phyloP scores from a whole-genome alignment of 2,329 filamentous ascomycete genomes.

The Cadophora gregata region DNA sequence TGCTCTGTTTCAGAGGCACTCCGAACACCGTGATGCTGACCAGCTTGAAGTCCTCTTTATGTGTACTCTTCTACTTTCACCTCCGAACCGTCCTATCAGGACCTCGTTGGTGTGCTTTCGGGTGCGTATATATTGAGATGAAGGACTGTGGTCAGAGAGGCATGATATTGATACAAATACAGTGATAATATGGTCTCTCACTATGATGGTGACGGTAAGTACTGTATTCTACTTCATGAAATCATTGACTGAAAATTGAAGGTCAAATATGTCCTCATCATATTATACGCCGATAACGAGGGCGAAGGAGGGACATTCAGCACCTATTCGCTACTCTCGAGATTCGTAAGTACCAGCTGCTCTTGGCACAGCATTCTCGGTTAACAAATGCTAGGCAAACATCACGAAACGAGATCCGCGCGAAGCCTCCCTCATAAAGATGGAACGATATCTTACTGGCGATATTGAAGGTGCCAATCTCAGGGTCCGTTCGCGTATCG shows the following conservation, averaged over 20 bases:
- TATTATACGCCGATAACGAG: slow-evolving; percentile 70
- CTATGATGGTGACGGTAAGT: slow-evolving; percentile 62
- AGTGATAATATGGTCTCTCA: slow-evolving; percentile 70
- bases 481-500: slow-evolving; percentile 60
- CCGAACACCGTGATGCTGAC: not conserved
- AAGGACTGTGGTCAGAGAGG: not conserved
- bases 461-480: slow-evolving; percentile 59
- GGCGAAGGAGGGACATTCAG: slow-evolving; percentile 75
- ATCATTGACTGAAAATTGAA: slow-evolving; percentile 1
- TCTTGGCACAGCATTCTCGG: not conserved
- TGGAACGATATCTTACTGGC: slow-evolving; percentile 62
- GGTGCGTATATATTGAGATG: slow-evolving; percentile 30
- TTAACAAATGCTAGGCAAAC: slow-evolving; percentile 48
- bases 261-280: slow-evolving; percentile 70
- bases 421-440: slow-evolving; percentile 58
- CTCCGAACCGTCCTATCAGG: slow-evolving; percentile 56
- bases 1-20: not conserved
- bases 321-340: slow-evolving; percentile 67
- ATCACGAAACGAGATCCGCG: slow-evolving; percentile 65
- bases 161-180: not conserved
- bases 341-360: slow-evolving; percentile 49
- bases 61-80: slow-evolving; percentile 71
- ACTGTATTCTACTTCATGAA: not conserved
- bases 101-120: slow-evolving; percentile 67
- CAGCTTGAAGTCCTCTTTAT: slow-evolving; percentile 61